Evolutionary conservation across 805 yeast species (phyloP), one percentile per base, ranked within the genome.

Genomic region (Grigorovia yakushimaensis): DNA sequence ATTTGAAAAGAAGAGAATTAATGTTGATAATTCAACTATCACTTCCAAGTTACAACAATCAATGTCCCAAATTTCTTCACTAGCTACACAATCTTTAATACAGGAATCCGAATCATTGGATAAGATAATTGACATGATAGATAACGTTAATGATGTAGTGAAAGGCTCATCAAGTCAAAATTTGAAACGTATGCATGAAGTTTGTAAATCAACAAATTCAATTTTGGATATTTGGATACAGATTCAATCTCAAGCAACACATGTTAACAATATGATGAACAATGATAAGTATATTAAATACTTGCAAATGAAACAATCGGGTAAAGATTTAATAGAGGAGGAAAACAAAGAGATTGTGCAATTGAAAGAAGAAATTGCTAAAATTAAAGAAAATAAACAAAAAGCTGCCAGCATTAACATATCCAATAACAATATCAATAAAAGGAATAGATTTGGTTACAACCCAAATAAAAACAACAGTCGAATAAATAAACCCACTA

Each of bases 161-260:
- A 50, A 43, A 22, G 42, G 42, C 17, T 48, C 56, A 7, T 45
- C 58, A 9, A 62, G 61, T 2, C 52, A 51, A 21, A 59, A 64
- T 47, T 45, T 77, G 13, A 50, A 54, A 19, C 58, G 62, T 24
- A 68, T 65, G 33, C 52, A 71, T 47, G 65, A 62, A 19, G 71
- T 79, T 4, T 69, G 78, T 40, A 70, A 68, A 38, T 71, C 73
- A 27, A 73, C 81, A 0, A 71, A 76, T 47, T 66, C 67, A 22
- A 64, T 81, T 22, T 61, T 81, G 21, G 81, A 76, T 48, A 70
- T 78, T 20, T 81, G 84, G 84, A 72, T 77, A 45, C 69, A 73
- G 51, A 79, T 81, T 43, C 70, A 81, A 19, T 78, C 83, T 15
- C 84, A 81, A 55, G 76, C 83, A 20, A 73, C 74, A 35, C 76